A percentile compares a stretch with the other conserved stretches of the same genome.
These are phyloP conservation scores for Tricholoma furcatifolium DNA, from an alignment of 768 basidiomycete species.

Conservation along the genomic window DNA sequence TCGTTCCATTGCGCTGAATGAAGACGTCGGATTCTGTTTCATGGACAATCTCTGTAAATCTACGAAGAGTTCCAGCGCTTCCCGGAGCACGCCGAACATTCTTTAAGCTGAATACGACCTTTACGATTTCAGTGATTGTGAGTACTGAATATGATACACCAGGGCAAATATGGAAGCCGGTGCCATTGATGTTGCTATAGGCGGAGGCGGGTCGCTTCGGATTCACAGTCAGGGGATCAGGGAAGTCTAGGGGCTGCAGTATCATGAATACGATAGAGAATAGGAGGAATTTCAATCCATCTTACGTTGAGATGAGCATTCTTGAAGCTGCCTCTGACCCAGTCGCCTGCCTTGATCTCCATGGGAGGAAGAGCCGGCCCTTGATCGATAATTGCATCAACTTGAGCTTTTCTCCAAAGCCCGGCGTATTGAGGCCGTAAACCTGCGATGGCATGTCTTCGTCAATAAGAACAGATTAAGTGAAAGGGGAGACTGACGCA, in stretches of 20 bases:
- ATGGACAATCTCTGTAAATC: conserved; percentile 26
- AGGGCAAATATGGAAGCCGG: conserved; percentile 40
- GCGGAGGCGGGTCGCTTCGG: conserved; percentile 32
- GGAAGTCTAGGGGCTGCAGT: conserved; percentile 37
- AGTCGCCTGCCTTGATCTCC: conserved; percentile 38
- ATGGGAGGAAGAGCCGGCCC: conserved; percentile 33
- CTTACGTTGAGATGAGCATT: conserved; percentile 43
- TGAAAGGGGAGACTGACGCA: conserved; percentile 33
- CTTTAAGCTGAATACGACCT: conserved; percentile 40
- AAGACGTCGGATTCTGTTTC: conserved; percentile 35
- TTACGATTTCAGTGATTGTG: conserved; percentile 42
- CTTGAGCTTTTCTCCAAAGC: neutral
- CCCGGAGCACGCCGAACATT: conserved; percentile 47
- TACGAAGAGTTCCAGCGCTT: conserved; percentile 34
- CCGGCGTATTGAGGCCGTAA: neutral
- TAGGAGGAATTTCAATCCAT: neutral
- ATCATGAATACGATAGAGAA: conserved; percentile 7
- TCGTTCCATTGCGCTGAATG: conserved; percentile 29
- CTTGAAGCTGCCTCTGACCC: conserved; percentile 38
- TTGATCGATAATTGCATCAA: conserved; percentile 28
- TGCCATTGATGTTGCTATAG: conserved; percentile 29
- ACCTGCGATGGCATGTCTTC: neutral
- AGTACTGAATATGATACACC: conserved; percentile 35
- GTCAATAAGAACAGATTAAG: neutral
- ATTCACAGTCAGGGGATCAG: conserved; percentile 37